Evolutionary conservation across 2,329 filamentous ascomycete genomes (phyloP).

Genomic region (Aureobasidium leucospermi): DNA sequence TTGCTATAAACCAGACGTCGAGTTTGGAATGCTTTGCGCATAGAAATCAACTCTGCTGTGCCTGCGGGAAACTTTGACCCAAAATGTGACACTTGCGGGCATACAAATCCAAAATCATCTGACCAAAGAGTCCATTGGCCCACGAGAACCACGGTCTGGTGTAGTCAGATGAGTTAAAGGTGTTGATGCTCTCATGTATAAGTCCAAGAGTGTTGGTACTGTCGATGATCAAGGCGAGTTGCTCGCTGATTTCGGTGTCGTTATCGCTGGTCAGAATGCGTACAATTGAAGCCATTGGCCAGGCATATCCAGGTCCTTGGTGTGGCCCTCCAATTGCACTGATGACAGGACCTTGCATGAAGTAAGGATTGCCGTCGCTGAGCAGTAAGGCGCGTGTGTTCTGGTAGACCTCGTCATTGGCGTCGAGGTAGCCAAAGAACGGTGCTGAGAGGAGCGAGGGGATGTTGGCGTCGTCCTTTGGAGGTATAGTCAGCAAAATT

Average conservation of each 20-base stretch:
- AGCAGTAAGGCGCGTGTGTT: conserved; percentile 41
- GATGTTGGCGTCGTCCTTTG: conserved; percentile 56
- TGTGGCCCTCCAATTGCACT: conserved; percentile 44
- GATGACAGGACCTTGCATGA: conserved; percentile 42
- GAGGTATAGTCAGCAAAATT: no score
- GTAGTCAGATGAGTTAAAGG: conserved; percentile 39
- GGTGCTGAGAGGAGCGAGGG: conserved; percentile 59
- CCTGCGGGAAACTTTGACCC: conserved; percentile 35
- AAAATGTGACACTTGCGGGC: conserved; percentile 37
- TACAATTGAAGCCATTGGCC: conserved; percentile 47
- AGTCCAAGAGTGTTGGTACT: conserved; percentile 42
- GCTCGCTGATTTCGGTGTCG: conserved; percentile 38
- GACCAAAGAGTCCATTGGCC: conserved; percentile 46
- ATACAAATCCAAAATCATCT: conserved; percentile 42
- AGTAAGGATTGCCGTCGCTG: conserved; percentile 40
- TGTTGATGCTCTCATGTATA: conserved; percentile 46
- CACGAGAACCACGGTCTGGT: conserved; percentile 46
- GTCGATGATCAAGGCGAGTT: conserved; percentile 38
- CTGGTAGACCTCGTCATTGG: conserved; percentile 35
- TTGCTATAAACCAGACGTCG: no score
- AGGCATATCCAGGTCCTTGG: conserved; percentile 38
- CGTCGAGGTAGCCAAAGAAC: conserved; percentile 50
- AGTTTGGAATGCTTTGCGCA: no score
- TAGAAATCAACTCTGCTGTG: neutral
- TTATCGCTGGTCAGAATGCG: conserved; percentile 43